phyloP scores from a whole-genome alignment of 495 filamentous ascomycete species.

The Penicillium psychrofluorescens region DNA sequence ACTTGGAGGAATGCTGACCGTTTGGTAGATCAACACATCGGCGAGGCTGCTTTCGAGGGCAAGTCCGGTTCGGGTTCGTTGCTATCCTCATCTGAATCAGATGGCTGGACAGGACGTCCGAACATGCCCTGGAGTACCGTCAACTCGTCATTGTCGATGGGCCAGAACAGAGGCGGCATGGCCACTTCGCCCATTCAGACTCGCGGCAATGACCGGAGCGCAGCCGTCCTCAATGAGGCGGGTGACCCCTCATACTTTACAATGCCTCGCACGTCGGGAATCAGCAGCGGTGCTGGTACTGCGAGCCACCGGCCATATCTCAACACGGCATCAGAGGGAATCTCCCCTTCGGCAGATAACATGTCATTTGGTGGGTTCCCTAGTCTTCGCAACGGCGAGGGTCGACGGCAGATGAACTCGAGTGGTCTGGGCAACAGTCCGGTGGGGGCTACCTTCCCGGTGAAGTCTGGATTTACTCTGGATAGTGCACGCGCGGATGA shows the following conservation, averaged over 20 bases:
- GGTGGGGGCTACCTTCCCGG: conserved; percentile 20
- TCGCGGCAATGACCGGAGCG: conserved; percentile 34
- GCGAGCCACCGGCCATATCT: conserved; percentile 28
- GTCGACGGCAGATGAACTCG: conserved; percentile 24
- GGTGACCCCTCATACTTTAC: conserved; percentile 37
- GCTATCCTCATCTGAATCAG: conserved; percentile 56
- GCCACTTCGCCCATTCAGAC: conserved; percentile 45
- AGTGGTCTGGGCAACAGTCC: conserved; percentile 25
- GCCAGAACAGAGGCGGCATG: conserved; percentile 30
- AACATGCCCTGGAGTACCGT: conserved; percentile 49
- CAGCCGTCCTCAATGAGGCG: conserved; percentile 30
- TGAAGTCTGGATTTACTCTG: conserved; percentile 24
- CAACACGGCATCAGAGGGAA: conserved; percentile 21
- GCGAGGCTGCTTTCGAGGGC: conserved; percentile 31
- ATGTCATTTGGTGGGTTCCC: conserved; percentile 23
- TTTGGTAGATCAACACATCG: conserved; percentile 21
- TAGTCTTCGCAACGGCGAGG: conserved; percentile 23
- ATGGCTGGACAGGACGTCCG: conserved; percentile 43
- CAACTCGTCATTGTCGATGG: conserved; percentile 40
- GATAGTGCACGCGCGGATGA: conserved; percentile 26
- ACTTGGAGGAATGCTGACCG: conserved; percentile 4
- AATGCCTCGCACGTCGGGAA: conserved; percentile 23
- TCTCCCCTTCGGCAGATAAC: conserved; percentile 30
- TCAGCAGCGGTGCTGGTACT: conserved; percentile 13
- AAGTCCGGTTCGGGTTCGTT: conserved; percentile 62